Evolutionary conservation across 2,329 filamentous ascomycete genomes (phyloP), one percentile per base, ranked within the genome.

Genomic region (Clonostachys solani): DNA sequence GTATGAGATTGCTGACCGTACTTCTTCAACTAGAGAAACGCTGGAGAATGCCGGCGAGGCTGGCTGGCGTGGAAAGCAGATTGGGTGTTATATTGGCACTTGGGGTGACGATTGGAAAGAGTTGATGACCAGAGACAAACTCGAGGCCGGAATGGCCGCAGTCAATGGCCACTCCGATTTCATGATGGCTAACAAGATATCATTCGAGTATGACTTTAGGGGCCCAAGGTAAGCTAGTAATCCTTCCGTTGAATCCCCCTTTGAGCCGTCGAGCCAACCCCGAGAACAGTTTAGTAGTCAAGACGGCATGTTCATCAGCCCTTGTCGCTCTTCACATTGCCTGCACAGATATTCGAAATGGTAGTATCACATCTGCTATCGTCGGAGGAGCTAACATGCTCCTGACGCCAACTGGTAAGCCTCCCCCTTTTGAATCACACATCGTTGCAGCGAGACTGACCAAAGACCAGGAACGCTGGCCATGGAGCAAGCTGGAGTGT

Each of bases 51-150:
- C 41, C 23, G 45, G 45, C 9, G 40, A 55, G 9, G 42, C 60
- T 13, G 13, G 16, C 3, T 44, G 45, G 12, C 17, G 54, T 12
- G 67, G 66, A 1, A 57, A 54, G 5, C 49, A 55, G 10, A 63
- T 65, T 2, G 66, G 64, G 1, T 54, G 51, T 29, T 69, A 62
- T 33, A 54, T 68, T 12, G 67, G 67, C 6, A 57, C 45, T 23
- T 68, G 63, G 35, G 59, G 56, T 1, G 55, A 61, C 5, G 64
- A 67, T 43, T 68, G 60, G 55, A 29, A 29, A 29, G 23, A 29
- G 23, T 37, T 49, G 3, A 54, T 62, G 33, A 48, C 64, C 7
- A 44, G 48, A 13, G 44, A 44, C 13, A 56, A 49, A 29, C 23
- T 29, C 8, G 23, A 29, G 23, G 23, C 23, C 23, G 23, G 23